Conservation (phyloP, 176 grass and related monocot genomes). For the Olyra latifolia region DNA sequence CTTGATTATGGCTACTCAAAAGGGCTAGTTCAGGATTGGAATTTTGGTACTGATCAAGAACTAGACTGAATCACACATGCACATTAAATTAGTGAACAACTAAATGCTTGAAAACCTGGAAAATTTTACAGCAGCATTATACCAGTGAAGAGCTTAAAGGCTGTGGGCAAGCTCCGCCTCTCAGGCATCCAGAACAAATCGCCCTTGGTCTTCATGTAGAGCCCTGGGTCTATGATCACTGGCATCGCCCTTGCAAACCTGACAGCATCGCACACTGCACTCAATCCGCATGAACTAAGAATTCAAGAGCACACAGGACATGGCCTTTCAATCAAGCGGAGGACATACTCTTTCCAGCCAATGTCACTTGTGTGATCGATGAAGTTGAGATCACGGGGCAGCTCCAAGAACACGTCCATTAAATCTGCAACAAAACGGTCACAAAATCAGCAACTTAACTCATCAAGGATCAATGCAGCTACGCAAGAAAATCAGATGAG, state of each 20-base stretch:
- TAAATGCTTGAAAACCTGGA: neutral
- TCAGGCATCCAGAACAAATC: constrained; percentile 76
- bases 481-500: neutral
- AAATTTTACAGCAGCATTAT: neutral
- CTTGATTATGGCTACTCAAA: neutral
- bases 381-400: constrained; percentile 93
- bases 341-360: constrained; percentile 76
- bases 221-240: constrained; percentile 75
- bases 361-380: constrained; percentile 87
- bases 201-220: constrained; percentile 67
- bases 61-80: neutral
- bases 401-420: constrained; percentile 73
- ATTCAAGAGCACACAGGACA: neutral
- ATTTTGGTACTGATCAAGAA: neutral
- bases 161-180: constrained; percentile 71
- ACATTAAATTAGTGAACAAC: neutral
- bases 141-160: constrained; percentile 93
- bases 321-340: neutral
- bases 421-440: constrained; percentile 47
- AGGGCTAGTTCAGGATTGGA: neutral
- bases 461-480: neutral
- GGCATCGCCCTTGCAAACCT: constrained; percentile 85
- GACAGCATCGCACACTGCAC: neutral
- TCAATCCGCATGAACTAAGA: neutral
- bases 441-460: neutral